Evolutionary conservation across 768 basidiomycete species (phyloP).

Genomic region (Pisolithus tinctorius): DNA sequence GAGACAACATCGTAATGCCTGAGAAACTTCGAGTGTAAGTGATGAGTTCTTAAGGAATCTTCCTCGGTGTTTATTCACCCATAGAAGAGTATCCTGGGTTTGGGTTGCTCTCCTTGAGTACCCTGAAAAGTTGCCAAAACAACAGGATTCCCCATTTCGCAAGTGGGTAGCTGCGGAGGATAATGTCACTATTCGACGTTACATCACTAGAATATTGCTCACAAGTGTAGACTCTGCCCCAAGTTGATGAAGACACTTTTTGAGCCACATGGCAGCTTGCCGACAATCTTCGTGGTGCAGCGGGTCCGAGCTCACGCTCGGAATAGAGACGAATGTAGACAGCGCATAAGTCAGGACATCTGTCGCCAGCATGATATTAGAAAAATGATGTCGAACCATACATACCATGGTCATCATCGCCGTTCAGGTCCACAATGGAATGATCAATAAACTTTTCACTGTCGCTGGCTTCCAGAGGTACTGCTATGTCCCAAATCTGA

Average conservation of each 20-base stretch:
- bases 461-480: slow-evolving; percentile 9
- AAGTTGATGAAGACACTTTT: slow-evolving; percentile 80
- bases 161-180: slow-evolving; percentile 58
- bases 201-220: slow-evolving; percentile 13
- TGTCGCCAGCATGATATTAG: slow-evolving; percentile 14
- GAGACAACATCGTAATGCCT: slow-evolving; percentile 98
- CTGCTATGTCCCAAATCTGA: slow-evolving; percentile 50
- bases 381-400: neutral
- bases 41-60: neutral
- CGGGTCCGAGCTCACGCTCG: slow-evolving; percentile 70
- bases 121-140: slow-evolving; percentile 86
- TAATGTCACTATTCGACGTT: neutral
- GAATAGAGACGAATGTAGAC: slow-evolving; percentile 81
- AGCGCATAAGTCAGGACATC: slow-evolving; percentile 77
- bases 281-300: slow-evolving; percentile 79
- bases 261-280: slow-evolving; percentile 90
- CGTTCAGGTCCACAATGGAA: slow-evolving; percentile 4
- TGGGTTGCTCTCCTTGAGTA: slow-evolving; percentile 46
- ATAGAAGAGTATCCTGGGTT: slow-evolving; percentile 83
- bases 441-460: neutral
- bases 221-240: slow-evolving; percentile 80
- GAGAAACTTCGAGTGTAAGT: neutral
- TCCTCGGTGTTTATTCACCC: slow-evolving; percentile 41
- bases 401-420: slow-evolving; percentile 18
- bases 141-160: slow-evolving; percentile 75